A percentile compares a stretch with the other conserved stretches of the same genome.
These are phyloP conservation scores for Colletotrichum karsti DNA, from an alignment of 2,329 filamentous ascomycete species.

Conservation along the genomic window DNA sequence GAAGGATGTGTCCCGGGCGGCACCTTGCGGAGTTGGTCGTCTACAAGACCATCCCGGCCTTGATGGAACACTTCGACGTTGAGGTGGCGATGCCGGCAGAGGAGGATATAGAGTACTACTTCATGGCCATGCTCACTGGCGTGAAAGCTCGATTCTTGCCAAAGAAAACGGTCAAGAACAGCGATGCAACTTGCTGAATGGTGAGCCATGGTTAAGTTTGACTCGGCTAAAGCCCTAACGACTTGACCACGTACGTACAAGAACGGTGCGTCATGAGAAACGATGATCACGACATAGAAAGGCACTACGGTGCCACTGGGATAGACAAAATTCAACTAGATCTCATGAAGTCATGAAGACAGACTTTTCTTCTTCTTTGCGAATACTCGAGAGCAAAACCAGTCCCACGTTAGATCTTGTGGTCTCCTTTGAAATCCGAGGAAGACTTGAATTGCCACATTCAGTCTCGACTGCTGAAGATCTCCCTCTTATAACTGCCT, in stretches of 20 bases:
- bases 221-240: background rate
- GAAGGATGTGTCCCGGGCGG: constrained; percentile 58
- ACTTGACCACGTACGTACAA: background rate
- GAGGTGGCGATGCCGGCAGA: constrained; percentile 48
- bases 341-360: background rate
- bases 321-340: background rate
- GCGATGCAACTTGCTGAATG: background rate
- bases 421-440: too few species aligned
- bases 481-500: too few species aligned
- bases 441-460: too few species aligned
- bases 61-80: constrained; percentile 55
- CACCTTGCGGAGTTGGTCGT: constrained; percentile 61
- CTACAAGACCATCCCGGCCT: constrained; percentile 48
- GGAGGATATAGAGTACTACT: constrained; percentile 53
- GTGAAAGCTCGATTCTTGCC: constrained; percentile 50
- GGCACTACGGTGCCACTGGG: background rate
- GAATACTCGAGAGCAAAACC: too few species aligned
- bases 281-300: background rate
- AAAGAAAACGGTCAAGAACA: background rate
- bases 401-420: too few species aligned
- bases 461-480: too few species aligned
- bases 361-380: too few species aligned
- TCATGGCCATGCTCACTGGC: constrained; percentile 61
- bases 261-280: background rate
- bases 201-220: background rate